phyloP scores from a whole-genome alignment of 148 eudicot genomes.

The Cornus suecica region DNA sequence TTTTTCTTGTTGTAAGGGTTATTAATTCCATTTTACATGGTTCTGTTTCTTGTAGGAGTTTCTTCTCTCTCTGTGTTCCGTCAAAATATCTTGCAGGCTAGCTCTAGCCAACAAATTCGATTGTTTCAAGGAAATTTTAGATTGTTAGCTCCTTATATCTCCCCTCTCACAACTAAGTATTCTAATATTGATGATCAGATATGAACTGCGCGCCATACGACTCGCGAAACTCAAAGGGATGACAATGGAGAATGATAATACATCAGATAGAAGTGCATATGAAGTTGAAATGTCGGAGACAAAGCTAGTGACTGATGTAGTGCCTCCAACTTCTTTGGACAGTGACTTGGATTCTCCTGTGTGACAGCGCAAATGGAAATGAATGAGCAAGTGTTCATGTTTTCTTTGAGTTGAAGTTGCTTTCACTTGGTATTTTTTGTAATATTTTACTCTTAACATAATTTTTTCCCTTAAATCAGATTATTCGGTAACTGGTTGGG shows the following conservation, averaged over 20 bases:
- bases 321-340: conserved; percentile 3
- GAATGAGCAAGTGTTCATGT: conserved; percentile 14
- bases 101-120: too few species aligned
- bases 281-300: conserved; percentile 95
- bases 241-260: conserved; percentile 41
- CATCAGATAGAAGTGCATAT: conserved; percentile 32
- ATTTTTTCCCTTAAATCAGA: background rate
- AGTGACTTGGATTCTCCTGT: conserved; percentile 9
- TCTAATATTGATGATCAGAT: conserved; percentile 42
- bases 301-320: conserved; percentile 25
- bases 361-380: conserved; percentile 11
- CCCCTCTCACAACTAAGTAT: background rate
- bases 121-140: background rate
- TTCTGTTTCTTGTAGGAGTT: too few species aligned
- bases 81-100: too few species aligned
- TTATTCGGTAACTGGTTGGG: background rate
- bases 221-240: conserved; percentile 55
- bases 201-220: conserved; percentile 68
- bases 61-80: too few species aligned
- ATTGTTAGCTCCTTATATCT: background rate
- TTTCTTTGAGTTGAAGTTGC: background rate
- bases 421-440: background rate
- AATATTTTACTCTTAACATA: too few species aligned
- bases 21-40: too few species aligned
- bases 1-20: too few species aligned